Conservation (phyloP, 257 asterid species). For the Leonotis leonurus region DNA sequence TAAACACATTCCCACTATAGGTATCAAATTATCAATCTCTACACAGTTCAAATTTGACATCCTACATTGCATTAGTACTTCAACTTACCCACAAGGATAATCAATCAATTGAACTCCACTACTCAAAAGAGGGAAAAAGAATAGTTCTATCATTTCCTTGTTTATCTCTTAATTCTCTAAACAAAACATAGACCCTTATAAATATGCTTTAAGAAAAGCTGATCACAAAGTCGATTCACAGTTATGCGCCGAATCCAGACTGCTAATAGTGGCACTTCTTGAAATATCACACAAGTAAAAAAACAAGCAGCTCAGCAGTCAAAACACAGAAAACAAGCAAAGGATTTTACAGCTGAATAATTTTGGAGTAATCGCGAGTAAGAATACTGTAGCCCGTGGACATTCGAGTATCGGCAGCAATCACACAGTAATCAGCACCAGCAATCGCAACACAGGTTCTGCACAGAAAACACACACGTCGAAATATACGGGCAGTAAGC, state of each 20-base stretch:
- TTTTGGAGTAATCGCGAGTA: conserved; percentile 94
- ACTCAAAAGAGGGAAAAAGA: background rate
- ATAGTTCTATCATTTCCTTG: too few species aligned
- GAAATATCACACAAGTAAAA: background rate
- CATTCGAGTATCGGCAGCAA: conserved; percentile 93
- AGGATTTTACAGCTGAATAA: conserved; percentile 51
- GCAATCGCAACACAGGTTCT: conserved; percentile 94
- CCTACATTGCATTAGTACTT: too few species aligned
- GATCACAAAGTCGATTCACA: background rate
- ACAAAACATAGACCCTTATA: too few species aligned
- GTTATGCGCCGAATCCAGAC: background rate
- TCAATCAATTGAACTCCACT: background rate
- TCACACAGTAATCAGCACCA: conserved; percentile 89
- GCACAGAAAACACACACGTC: conserved; percentile 18
- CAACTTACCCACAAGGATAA: background rate
- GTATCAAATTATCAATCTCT: too few species aligned
- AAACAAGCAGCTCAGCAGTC: background rate
- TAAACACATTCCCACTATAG: background rate
- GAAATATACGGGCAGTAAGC: background rate
- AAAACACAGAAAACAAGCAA: background rate
- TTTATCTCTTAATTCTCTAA: too few species aligned
- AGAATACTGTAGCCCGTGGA: conserved; percentile 75
- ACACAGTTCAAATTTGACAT: background rate
- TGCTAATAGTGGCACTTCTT: background rate
- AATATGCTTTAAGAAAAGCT: background rate